These are phyloP conservation scores for Naganishia vaughanmartiniae DNA, from an alignment of 768 basidiomycete genomes.

Conservation along the genomic window DNA sequence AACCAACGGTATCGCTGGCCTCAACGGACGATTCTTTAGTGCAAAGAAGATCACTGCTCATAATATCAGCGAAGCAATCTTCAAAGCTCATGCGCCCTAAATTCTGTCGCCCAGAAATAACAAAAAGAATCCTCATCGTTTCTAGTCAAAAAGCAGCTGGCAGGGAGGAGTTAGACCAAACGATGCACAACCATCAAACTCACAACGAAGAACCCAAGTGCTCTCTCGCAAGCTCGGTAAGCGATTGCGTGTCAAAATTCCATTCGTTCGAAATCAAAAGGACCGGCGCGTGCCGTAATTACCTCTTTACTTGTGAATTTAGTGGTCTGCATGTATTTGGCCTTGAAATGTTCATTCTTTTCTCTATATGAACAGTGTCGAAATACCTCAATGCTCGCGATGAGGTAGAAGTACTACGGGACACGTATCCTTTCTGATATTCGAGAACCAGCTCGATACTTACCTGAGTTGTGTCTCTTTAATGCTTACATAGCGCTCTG, in stretches of 20 bases:
- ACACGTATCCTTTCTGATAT: background rate
- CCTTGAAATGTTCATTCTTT: background rate
- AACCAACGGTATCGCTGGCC: conserved; percentile 77
- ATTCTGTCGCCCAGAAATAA: background rate
- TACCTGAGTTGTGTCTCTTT: background rate
- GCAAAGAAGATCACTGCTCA: conserved; percentile 80
- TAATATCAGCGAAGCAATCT: conserved; percentile 89
- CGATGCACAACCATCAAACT: background rate
- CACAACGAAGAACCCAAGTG: background rate
- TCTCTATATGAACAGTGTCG: background rate
- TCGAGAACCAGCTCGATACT: background rate
- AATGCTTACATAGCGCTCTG: background rate
- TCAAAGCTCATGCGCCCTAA: conserved; percentile 43
- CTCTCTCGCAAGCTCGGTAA: conserved; percentile 19
- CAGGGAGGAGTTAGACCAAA: background rate
- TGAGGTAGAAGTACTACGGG: conserved; percentile 1
- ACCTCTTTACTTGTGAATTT: conserved; percentile 1
- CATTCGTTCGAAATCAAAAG: background rate
- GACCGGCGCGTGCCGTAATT: background rate
- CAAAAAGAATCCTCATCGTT: background rate
- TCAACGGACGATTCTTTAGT: conserved; percentile 96
- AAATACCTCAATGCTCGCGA: background rate
- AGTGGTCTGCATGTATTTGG: background rate
- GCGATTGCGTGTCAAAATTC: conserved; percentile 9
- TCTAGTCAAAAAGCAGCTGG: background rate